Evolutionary conservation across 176 grass and related monocot genomes (phyloP), one percentile per base, ranked within the genome.

Genomic region (Paspalum vaginatum): DNA sequence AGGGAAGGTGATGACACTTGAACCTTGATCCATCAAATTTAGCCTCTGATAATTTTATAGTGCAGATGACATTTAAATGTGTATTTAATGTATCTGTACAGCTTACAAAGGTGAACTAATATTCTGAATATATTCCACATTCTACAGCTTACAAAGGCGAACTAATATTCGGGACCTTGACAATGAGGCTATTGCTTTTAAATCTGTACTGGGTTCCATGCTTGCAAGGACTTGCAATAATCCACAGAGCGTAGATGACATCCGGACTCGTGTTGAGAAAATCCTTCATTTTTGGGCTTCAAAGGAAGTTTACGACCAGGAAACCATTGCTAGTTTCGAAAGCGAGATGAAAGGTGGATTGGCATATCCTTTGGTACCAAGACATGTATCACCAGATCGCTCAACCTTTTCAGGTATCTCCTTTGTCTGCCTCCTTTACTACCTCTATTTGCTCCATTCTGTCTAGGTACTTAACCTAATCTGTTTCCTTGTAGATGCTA

Each of bases 221-320:
- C 93, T 99, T 77, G 75, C 88, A 18, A 90, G 88, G 79, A 83
- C 89, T 65, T 99, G 95, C 73, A 89, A 81, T 78, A 99, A 99
- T 79, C 87, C 88, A 42, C 75, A 85, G 55, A 93, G 85, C 80
- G 80, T 84, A 84, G 92, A 89, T 68, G 88, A 86, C 32, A 91
- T 84, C 66, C 93, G 89, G 62, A 70, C 49, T 79, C 88, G 96
- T 2, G 76, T 99, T 22, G 89, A 93, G 68, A 95, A 95, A 84
- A 99, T 99, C n/a, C 56, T 99, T 17, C 96, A 96, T 62, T 99
- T 95, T 78, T 99, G 93, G 96, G 81, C 79, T 79, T 93, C 88
- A 27, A 99, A 95, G 67, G 96, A 99, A 81, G 96, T 99, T 62
- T 99, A 91, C 49, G 85, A 96, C 58, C 86, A 84, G 60, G 90